Conservation (phyloP, 2,329 filamentous ascomycete species). For the Sclerotinia spermophila region DNA sequence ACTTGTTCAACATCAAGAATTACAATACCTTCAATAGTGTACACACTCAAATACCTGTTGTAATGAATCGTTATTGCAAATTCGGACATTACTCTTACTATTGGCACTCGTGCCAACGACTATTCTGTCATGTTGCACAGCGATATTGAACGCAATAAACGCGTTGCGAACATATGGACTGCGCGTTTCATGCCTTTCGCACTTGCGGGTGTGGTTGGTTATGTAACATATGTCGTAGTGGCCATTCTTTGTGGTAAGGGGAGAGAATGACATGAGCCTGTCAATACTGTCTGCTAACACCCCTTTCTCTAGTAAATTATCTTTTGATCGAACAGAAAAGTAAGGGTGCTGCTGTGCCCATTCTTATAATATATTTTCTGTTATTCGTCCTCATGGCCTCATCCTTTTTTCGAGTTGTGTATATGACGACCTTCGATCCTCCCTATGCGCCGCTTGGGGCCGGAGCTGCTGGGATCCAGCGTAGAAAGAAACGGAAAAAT, state of each 20-base stretch:
- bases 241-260: slow-evolving; percentile 64
- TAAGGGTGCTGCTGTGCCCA: slow-evolving; percentile 57
- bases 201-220: slow-evolving; percentile 61
- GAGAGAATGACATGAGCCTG: background rate
- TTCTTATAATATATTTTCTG: slow-evolving; percentile 70
- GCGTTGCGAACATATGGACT: slow-evolving; percentile 32
- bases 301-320: slow-evolving; percentile 58
- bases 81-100: background rate
- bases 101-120: slow-evolving; percentile 6
- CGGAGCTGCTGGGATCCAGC: slow-evolving; percentile 28
- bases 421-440: slow-evolving; percentile 65
- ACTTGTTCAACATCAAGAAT: background rate
- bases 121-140: slow-evolving; percentile 5
- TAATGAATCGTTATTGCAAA: slow-evolving; percentile 17
- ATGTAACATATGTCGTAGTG: slow-evolving; percentile 68
- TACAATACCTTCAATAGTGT: background rate
- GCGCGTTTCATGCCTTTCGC: slow-evolving; percentile 61
- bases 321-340: slow-evolving; percentile 51
- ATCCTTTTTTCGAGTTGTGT: slow-evolving; percentile 68
- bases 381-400: slow-evolving; percentile 63
- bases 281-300: slow-evolving; percentile 17
- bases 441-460: slow-evolving; percentile 68
- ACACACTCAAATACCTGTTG: slow-evolving; percentile 5
- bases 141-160: slow-evolving; percentile 19
- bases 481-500: slow-evolving; percentile 30